phyloP scores from a whole-genome alignment of 306 rosid genomes.

The Carpinus viminea region DNA sequence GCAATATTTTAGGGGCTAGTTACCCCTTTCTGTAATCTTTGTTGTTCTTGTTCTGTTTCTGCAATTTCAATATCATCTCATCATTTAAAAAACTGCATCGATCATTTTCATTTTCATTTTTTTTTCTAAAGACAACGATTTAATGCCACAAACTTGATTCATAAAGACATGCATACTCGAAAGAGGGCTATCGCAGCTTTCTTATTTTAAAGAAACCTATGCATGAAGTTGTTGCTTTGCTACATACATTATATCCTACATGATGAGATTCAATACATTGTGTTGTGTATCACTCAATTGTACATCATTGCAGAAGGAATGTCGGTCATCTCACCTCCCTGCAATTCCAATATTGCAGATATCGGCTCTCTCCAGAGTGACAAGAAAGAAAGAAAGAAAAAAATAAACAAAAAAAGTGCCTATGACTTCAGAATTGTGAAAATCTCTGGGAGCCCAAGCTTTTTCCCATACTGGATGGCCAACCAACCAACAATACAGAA shows the following conservation, averaged over 20 bases:
- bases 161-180: too few species aligned
- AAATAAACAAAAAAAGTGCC: slow-evolving; percentile 27
- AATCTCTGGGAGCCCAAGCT: slow-evolving; percentile 57
- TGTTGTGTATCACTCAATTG: not conserved
- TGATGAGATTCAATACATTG: not conserved
- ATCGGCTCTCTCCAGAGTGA: not conserved
- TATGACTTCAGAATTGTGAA: slow-evolving; percentile 37
- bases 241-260: not conserved
- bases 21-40: too few species aligned
- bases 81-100: too few species aligned
- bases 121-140: too few species aligned
- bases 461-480: slow-evolving; percentile 61
- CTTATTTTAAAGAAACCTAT: not conserved
- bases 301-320: not conserved
- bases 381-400: slow-evolving; percentile 1
- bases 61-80: too few species aligned
- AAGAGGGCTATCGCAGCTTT: not conserved
- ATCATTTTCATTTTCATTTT: too few species aligned
- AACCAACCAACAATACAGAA: slow-evolving; percentile 64
- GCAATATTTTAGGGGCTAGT: too few species aligned
- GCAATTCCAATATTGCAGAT: slow-evolving; percentile 24
- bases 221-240: not conserved
- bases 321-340: slow-evolving; percentile 23
- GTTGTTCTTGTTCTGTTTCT: too few species aligned
- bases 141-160: too few species aligned